Evolutionary conservation across 1,284 basidiomycete species (phyloP).

Genomic region (Salmacisia buchloeana): DNA sequence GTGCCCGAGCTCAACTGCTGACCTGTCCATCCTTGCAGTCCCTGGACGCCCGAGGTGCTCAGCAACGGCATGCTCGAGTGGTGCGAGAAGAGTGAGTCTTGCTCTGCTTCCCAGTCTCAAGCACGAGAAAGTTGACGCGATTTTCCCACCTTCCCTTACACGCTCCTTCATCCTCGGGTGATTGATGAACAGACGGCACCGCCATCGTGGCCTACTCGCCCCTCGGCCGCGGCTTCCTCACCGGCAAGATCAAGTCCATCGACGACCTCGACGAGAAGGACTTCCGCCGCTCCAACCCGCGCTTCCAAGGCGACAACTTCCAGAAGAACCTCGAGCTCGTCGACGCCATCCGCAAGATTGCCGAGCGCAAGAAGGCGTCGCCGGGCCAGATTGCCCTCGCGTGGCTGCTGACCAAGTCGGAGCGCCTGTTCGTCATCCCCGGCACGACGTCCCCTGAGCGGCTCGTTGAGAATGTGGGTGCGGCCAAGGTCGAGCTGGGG

Average conservation of each 20-base stretch:
- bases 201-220: slow-evolving; percentile 31
- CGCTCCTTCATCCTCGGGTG: background rate
- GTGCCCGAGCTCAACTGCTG: too few relatives aligned
- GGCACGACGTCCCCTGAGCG: slow-evolving; percentile 18
- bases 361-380: slow-evolving; percentile 29
- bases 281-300: slow-evolving; percentile 29
- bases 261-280: slow-evolving; percentile 27
- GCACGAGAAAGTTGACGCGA: background rate
- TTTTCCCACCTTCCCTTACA: background rate
- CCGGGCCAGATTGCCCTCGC: slow-evolving; percentile 28
- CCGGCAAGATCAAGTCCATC: slow-evolving; percentile 21
- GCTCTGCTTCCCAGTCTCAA: background rate
- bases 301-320: slow-evolving; percentile 33
- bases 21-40: slow-evolving; percentile 40
- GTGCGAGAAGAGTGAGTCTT: slow-evolving; percentile 19
- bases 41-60: slow-evolving; percentile 38
- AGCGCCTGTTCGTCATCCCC: slow-evolving; percentile 16
- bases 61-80: slow-evolving; percentile 34
- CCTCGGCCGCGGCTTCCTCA: slow-evolving; percentile 31
- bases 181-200: slow-evolving; percentile 17
- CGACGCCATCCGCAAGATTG: slow-evolving; percentile 25
- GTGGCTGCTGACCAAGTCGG: slow-evolving; percentile 21
- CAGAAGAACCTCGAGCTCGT: slow-evolving; percentile 34
- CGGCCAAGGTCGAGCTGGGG: slow-evolving; percentile 19
- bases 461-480: slow-evolving; percentile 28